phyloP scores from a whole-genome alignment of 805 yeast species.

The Saccharomycopsis schoenii region DNA sequence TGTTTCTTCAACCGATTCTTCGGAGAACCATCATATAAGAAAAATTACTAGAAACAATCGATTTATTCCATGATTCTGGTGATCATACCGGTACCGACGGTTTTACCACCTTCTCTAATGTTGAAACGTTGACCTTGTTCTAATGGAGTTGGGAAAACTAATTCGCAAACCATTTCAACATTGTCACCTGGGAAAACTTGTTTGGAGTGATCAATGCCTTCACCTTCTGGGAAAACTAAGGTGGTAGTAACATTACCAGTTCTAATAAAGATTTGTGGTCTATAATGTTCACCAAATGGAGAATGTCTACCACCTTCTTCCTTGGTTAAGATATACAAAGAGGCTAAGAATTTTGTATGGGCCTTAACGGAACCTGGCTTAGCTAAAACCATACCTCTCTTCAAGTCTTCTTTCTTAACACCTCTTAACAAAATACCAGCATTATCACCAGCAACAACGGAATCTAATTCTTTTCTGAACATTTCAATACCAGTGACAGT shows the following conservation, averaged over 20 bases:
- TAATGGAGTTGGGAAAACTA: conserved; percentile 83
- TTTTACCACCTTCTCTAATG: conserved; percentile 98
- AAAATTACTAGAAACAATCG: neutral
- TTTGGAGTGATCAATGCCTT: conserved; percentile 69
- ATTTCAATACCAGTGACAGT: conserved; percentile 97
- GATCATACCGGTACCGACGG: conserved; percentile 97
- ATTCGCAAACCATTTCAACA: conserved; percentile 87
- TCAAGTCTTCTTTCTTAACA: conserved; percentile 92
- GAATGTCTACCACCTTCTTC: conserved; percentile 99
- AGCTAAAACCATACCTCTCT: conserved; percentile 95
- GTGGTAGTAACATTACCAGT: conserved; percentile 92
- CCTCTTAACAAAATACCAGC: conserved; percentile 97
- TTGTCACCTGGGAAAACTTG: conserved; percentile 98
- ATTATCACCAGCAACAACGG: conserved; percentile 98
- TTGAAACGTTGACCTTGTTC: conserved; percentile 98
- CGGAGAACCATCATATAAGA: neutral
- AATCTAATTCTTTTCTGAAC: conserved; percentile 98
- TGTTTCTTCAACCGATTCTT: neutral
- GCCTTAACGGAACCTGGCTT: conserved; percentile 89
- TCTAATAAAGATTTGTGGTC: conserved; percentile 95
- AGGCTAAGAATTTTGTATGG: conserved; percentile 84
- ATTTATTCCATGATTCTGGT: conserved; percentile 68
- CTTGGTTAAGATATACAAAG: conserved; percentile 83
- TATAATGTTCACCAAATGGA: conserved; percentile 92
- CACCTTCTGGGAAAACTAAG: conserved; percentile 78